Evolutionary conservation across 176 grass and related monocot genomes (phyloP), one percentile per base, ranked within the genome.

Genomic region (Aegilops sharonensis): DNA sequence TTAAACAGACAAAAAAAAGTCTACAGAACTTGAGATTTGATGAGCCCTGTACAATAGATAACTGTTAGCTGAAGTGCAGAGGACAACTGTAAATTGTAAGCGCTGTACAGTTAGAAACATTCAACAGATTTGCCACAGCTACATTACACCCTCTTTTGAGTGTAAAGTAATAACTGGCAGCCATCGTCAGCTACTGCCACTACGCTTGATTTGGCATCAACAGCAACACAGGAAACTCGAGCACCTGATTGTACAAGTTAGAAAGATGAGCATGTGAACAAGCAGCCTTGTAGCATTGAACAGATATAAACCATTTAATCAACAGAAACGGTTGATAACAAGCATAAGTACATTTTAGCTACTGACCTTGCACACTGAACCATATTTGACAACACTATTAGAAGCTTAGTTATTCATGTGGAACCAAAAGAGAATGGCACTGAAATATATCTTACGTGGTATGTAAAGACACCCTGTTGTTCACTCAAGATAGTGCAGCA

Each of bases 161-260:
- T 47, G 75, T 89, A 91, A 78, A 94, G 69, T 66, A 87, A 70
- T 31, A 94, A 9, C 72, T 88, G 80, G 56, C 83, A 84, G 61
- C 68, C 73, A 63, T 86, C 87, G 52, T 91, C 92, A 52, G 89
- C 87, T 64, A 91, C 92, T 21, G 87, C 92, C 64, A 94, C 78
- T 50, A 71, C 69, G 72, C 89, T 81, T 89, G 89, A 91, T 85
- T 85, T 60, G 34, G 76, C 75, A 72, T 91, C 89, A 69, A 89
- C 70, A 39, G 80, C 52, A 20, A 88, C 69, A 76, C 89, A 87
- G 11, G 87, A 87, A 24, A 94, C 57, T 69, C 43, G 72, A 52
- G 59, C 86, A 85, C 76, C 89, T 94, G 43, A 59, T 87, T 62
- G 6, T 15, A 85, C 39, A 34, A 73, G 36, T 78, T 43, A 39